Base-by-base conservation (phyloP, 2,329 filamentous ascomycete genomes). In the Fusarium ramigenum region DNA sequence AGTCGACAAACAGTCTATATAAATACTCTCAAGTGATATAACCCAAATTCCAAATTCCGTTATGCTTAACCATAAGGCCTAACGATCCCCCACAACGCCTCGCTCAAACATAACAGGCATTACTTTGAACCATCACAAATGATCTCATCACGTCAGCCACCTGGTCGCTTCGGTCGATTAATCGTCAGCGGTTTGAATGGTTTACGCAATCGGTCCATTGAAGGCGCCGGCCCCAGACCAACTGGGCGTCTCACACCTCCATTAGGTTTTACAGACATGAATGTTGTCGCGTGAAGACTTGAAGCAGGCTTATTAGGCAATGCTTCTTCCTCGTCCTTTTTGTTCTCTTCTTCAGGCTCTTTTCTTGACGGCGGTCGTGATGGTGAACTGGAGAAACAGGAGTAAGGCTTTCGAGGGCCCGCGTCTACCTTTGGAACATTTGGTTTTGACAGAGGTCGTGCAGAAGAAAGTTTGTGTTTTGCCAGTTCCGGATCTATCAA, bases 321-420 rank as follows among this genome's bases (percentile, higher is more conserved):
- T 9, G 79, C 74, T 37, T 78, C 78, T 23, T 79, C 71, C 3
- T 70, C 75, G 10, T 77, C 58, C n/a, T 78, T 69, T 16, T 70
- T 69, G 16, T 78, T 73, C 34, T 78, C 73, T 34, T 72, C 66
- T 23, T 75, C 47, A 60, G 63, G 54, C 63, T 75, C 60, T 67
- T 74, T 69, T 8, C 75, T 73, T 10, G 75, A 76, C 7, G 69
- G 37, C 5, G 79, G 78, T n/a, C 78, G 77, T 6, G 83, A 79
- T 8, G 89, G 88, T 23, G 89, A 89, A 80, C 89, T 91, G 0
- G 88, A 90, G 76, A 91, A 90, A 69, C 85, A 87, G 2, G 84
- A 79, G 73, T 93, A 92, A 12, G 82, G 81, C 57, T 85, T 81
- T 5, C 80, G 79, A 12, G 80, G 79, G 14, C 70, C 73, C 5